Base-by-base conservation (phyloP, 2,329 filamentous ascomycete genomes). In the Nothophaeocryptopus gaeumannii region DNA sequence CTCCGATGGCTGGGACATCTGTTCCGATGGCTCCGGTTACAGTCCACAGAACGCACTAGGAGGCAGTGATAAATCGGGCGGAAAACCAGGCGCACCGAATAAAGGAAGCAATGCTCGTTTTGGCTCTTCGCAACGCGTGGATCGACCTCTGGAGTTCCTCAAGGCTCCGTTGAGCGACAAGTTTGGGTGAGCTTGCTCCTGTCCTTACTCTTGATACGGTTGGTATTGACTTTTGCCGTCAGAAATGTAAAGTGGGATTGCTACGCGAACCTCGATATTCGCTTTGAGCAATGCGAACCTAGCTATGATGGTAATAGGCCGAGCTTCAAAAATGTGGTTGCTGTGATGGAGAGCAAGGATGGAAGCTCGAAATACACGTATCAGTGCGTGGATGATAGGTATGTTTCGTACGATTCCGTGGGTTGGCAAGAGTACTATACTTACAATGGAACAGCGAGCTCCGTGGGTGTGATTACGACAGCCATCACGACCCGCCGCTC, bases 261-360 rank as follows among this genome's bases (percentile, higher is more conserved):
- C 37, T 50, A 52, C 38, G 51, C 48, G 2, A 54, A 51, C 36
- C 13, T 51, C 39, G 39, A 54, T 16, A 32, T 54, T 8, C 14
- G 40, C 1, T 45, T 54, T 29, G 16, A 29, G n/a, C 40, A 45
- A 12, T 54, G 44, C 20, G 20, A 26, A 30, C 15, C 13, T 1
- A 34, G 16, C 34, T 26, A 46, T 13, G 33, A 13, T 2, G 34
- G 35, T 3, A 16, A 35, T 1, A 16, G 20, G 12, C 33, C 35
- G 5, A 35, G 34, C 36, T 46, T 47, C 13, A 40, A 29, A 2
- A 34, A 31, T n/a, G 39, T 51, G 29, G n/a, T 30, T 13, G 41
- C 35, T 13, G 14, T 11, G 8, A 38, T 39, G 10, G 37, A 13
- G 16, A 35, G n/a, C 10, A 51, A 51, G 30, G 42, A 45, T 32